Evolutionary conservation across 208 protist species (phyloP).

Genomic region (Strigomonas culicis): DNA sequence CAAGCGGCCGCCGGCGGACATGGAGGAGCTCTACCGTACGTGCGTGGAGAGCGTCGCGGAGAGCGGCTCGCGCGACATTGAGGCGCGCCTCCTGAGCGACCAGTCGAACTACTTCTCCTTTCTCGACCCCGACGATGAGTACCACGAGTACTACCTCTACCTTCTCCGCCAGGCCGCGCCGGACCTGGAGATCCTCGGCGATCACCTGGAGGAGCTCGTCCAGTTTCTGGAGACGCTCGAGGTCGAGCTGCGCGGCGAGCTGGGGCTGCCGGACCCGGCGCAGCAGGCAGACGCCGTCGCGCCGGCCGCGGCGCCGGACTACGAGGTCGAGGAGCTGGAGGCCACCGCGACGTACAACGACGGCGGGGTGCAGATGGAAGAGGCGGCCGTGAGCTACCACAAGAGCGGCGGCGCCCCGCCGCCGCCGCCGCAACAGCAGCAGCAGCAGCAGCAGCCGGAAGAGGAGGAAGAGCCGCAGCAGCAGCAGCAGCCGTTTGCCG

Average conservation of each 20-base stretch:
- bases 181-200: slow-evolving; percentile 77
- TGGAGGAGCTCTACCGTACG: slow-evolving; percentile 60
- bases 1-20: slow-evolving; percentile 54
- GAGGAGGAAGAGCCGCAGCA: not conserved
- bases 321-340: slow-evolving; percentile 9
- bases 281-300: slow-evolving; percentile 7
- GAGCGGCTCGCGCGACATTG: slow-evolving; percentile 57
- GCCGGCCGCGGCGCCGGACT: not conserved
- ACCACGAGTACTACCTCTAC: slow-evolving; percentile 87
- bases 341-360: not conserved
- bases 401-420: slow-evolving; percentile 28
- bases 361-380: slow-evolving; percentile 75
- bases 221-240: slow-evolving; percentile 66
- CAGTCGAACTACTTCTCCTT: slow-evolving; percentile 76
- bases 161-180: slow-evolving; percentile 68
- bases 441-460: slow-evolving; percentile 12
- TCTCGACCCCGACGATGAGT: slow-evolving; percentile 78
- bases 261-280: slow-evolving; percentile 27
- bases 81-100: slow-evolving; percentile 69
- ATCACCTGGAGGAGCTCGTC: slow-evolving; percentile 81
- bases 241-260: slow-evolving; percentile 52
- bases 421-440: slow-evolving; percentile 23
- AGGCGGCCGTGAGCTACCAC: slow-evolving; percentile 39
- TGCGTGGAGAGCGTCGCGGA: slow-evolving; percentile 56
- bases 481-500: not conserved